Base-by-base conservation (phyloP, 306 rosid genomes). In the Pueraria montana region DNA sequence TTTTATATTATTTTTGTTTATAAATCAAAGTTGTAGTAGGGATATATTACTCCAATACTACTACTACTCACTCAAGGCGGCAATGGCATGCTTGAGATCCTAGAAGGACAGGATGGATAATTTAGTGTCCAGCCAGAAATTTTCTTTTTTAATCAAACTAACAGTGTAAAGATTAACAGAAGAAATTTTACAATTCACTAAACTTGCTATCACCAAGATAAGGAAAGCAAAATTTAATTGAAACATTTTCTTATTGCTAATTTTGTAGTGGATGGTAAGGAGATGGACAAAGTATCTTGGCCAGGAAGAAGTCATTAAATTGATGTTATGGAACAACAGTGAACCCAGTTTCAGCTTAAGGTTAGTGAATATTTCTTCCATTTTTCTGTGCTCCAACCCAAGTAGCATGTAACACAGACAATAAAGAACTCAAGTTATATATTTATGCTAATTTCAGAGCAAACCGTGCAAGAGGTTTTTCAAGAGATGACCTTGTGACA, bases 281-380 rank as follows among this genome's bases (percentile, higher is more conserved):
- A 90, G 97, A 86, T 94, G 97, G 98, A 85, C 77, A 2, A 94
- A 88, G 87, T 79, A 87, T 92, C 88, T 91, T 70, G 98, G 98
- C 74, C 91, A 94, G 88, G 92, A 92, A 89, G 95, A 89, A 85
- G 81, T 97, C 82, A 86, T 91, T 84, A 89, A 86, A 77, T 78
- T 94, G 91, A 92, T 94, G 98, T 73, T 36, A 77, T 94, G 98
- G 98, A 94, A 94, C 82, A 94, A 94, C 77, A 87, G 86, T 73
- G 95, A 92, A 78, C 98, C 98, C 78, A 86, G 88, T 88, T 94
- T 82, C 87, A 94, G 97, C 87, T 84, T 94, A 82, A 94, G 98
- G 97, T 90, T 83, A 86, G 83, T 63, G 63, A 56, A 21, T 46
- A 32, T 38, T 83, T 43, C 86, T 71, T 65, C 69, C 81, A 14